These are phyloP conservation scores for Candida gorgasii DNA, from an alignment of 805 yeast species.

Conservation along the genomic window DNA sequence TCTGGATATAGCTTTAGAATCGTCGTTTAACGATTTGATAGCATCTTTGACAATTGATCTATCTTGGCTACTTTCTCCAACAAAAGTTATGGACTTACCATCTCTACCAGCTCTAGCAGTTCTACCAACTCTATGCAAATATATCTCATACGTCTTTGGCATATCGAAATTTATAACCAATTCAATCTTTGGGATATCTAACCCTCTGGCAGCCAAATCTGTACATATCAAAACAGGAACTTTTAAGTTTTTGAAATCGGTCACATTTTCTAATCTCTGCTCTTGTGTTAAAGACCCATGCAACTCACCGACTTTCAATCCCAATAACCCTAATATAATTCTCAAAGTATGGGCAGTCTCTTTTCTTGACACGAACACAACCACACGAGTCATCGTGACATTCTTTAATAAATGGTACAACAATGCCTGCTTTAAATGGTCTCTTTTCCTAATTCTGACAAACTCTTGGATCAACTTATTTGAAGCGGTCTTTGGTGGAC, in stretches of 20 bases:
- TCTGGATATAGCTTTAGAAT: slow-evolving; percentile 72
- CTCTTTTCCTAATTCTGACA: slow-evolving; percentile 91
- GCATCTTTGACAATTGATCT: slow-evolving; percentile 90
- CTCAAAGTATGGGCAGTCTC: slow-evolving; percentile 87
- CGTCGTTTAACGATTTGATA: slow-evolving; percentile 59
- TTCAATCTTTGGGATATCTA: slow-evolving; percentile 97
- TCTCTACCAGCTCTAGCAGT: slow-evolving; percentile 99
- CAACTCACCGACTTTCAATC: slow-evolving; percentile 74
- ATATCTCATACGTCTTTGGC: slow-evolving; percentile 91
- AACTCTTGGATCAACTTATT: slow-evolving; percentile 89
- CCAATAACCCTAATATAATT: slow-evolving; percentile 70
- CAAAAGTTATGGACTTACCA: slow-evolving; percentile 90
- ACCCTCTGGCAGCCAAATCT: slow-evolving; percentile 98
- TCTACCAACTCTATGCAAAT: slow-evolving; percentile 97
- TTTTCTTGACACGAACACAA: slow-evolving; percentile 89
- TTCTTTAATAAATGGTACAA: slow-evolving; percentile 68
- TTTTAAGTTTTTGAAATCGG: slow-evolving; percentile 74
- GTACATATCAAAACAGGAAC: slow-evolving; percentile 94
- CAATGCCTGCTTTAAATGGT: slow-evolving; percentile 78
- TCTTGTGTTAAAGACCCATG: slow-evolving; percentile 89
- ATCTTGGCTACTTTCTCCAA: slow-evolving; percentile 87
- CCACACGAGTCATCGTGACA: slow-evolving; percentile 72
- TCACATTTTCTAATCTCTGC: slow-evolving; percentile 85
- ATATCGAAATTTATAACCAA: slow-evolving; percentile 92
- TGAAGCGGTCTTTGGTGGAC: slow-evolving; percentile 95